phyloP scores from a whole-genome alignment of 805 yeast species.

The Phaffomyces antillensis region DNA sequence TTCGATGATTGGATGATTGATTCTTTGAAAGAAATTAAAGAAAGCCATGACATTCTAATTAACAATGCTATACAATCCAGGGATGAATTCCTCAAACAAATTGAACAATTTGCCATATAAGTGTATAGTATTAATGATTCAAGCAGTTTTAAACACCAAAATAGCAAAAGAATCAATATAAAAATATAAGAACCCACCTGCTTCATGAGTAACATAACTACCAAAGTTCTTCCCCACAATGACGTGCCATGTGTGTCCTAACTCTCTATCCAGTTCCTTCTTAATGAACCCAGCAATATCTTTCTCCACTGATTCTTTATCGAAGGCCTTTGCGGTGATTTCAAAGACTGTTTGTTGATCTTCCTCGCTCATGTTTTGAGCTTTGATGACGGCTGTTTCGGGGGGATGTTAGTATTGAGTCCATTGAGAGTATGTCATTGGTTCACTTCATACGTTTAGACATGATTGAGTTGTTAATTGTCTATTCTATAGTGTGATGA shows the following conservation, averaged over 20 bases:
- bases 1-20: conserved; percentile 1
- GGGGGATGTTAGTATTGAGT: neutral
- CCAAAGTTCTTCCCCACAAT: conserved; percentile 78
- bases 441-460: neutral
- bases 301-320: conserved; percentile 39
- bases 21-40: neutral
- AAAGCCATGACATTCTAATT: neutral
- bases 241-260: conserved; percentile 76
- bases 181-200: conserved; percentile 64
- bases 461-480: neutral
- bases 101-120: conserved; percentile 1
- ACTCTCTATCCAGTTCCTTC: conserved; percentile 52
- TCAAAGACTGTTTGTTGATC: conserved; percentile 43
- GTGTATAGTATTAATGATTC: neutral
- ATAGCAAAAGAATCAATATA: conserved; percentile 65
- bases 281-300: conserved; percentile 63
- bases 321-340: conserved; percentile 38
- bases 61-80: neutral
- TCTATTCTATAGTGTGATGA: neutral
- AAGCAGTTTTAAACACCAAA: conserved; percentile 59
- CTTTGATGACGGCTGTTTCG: conserved; percentile 19
- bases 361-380: conserved; percentile 33
- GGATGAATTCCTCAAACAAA: neutral
- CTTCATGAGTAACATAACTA: conserved; percentile 71
- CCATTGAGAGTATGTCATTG: too few species aligned